Conservation (phyloP, 208 protist species). For the Wallacemonas sp. region DNA sequence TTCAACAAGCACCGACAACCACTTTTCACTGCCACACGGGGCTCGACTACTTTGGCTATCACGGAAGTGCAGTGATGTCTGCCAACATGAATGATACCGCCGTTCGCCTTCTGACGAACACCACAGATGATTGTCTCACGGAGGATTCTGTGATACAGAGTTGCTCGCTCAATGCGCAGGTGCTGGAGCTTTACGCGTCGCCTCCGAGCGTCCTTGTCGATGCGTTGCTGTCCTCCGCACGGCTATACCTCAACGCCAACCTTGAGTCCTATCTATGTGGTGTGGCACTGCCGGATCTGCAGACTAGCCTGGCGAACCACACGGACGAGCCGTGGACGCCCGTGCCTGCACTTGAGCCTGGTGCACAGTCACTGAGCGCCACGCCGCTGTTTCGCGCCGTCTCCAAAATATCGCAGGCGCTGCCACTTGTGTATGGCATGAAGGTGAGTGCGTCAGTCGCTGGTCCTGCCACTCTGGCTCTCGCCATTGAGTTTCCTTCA, state of each 20-base stretch:
- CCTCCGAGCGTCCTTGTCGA: conserved; percentile 26
- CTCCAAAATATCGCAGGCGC: conserved; percentile 12
- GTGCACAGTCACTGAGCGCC: conserved; percentile 8
- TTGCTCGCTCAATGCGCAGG: conserved; percentile 19
- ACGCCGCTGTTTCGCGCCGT: conserved; percentile 15
- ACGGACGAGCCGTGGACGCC: conserved; percentile 12
- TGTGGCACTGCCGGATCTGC: conserved; percentile 13
- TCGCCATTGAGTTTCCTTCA: conserved; percentile 11
- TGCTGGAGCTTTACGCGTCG: conserved; percentile 6
- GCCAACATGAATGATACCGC: neutral
- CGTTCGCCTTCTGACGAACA: neutral
- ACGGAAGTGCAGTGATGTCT: neutral
- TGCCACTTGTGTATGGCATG: conserved; percentile 16
- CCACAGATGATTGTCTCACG: conserved; percentile 5
- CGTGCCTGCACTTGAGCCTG: conserved; percentile 9
- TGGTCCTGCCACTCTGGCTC: conserved; percentile 10
- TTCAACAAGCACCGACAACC: neutral
- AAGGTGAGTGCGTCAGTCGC: neutral
- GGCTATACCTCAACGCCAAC: conserved; percentile 11
- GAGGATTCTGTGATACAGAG: neutral
- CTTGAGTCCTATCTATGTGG: conserved; percentile 19
- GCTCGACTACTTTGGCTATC: conserved; percentile 5
- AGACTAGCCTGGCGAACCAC: conserved; percentile 13
- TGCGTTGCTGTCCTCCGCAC: neutral
- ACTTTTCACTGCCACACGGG: neutral